These are phyloP conservation scores for Dryas integrifolia DNA, from an alignment of 331 rosid genomes.

Conservation along the genomic window DNA sequence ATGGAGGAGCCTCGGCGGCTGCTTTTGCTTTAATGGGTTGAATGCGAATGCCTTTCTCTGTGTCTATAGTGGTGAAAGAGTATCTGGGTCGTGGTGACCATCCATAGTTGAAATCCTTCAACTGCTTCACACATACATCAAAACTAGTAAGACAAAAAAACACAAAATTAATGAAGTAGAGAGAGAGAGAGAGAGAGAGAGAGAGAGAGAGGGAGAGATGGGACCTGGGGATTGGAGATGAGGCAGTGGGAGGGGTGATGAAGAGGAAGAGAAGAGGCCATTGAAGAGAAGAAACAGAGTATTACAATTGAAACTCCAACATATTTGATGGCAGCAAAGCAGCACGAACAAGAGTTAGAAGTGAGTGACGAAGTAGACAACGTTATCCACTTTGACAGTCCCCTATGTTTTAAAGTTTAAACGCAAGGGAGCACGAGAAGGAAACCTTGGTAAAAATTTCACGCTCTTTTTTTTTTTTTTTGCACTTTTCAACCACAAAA, in stretches of 20 bases:
- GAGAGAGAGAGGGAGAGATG: conserved; percentile 21
- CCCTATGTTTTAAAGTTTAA: not conserved
- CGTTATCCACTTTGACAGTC: conserved; percentile 22
- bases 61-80: conserved; percentile 23
- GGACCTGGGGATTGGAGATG: conserved; percentile 56
- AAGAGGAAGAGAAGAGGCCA: conserved; percentile 59
- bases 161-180: not conserved
- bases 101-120: conserved; percentile 39
- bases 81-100: conserved; percentile 43
- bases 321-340: not conserved
- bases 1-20: conserved; percentile 43
- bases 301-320: conserved; percentile 3
- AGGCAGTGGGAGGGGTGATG: conserved; percentile 47
- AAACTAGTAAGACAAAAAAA: conserved; percentile 12
- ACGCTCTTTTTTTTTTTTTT: not conserved
- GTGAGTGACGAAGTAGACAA: not conserved
- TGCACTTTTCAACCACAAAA: not conserved
- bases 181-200: conserved; percentile 24
- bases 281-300: conserved; percentile 25
- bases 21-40: conserved; percentile 58
- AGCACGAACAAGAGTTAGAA: not conserved
- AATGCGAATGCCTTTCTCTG: conserved; percentile 27
- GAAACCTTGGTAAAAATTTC: not conserved
- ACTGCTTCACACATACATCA: conserved; percentile 34
- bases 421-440: not conserved